phyloP scores from a whole-genome alignment of 352 stramenopile species.

The Phytophthora palmivora region DNA sequence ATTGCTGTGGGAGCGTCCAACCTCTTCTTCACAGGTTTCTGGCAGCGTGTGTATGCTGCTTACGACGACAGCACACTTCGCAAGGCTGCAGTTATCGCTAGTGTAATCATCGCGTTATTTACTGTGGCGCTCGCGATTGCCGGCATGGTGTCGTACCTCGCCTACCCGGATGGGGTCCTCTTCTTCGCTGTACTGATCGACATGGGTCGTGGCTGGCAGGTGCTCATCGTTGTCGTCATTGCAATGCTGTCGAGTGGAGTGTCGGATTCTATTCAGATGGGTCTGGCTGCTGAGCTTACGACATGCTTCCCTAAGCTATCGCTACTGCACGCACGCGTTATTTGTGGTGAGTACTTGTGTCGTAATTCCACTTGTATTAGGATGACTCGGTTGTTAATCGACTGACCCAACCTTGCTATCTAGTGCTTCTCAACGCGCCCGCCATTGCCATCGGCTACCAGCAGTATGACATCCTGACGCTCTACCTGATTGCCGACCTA shows the following conservation, averaged over 20 bases:
- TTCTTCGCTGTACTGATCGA: constrained; percentile 82
- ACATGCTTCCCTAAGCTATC: constrained; percentile 74
- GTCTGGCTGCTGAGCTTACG: constrained; percentile 73
- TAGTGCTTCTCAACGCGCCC: constrained; percentile 74
- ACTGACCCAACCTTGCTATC: neutral
- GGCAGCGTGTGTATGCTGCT: constrained; percentile 75
- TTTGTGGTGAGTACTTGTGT: constrained; percentile 47
- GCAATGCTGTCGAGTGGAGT: constrained; percentile 70
- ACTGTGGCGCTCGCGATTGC: constrained; percentile 70
- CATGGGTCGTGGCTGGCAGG: constrained; percentile 72
- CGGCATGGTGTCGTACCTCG: constrained; percentile 76
- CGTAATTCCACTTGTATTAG: constrained; percentile 29
- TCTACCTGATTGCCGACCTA: constrained; percentile 82
- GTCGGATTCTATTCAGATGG: constrained; percentile 79
- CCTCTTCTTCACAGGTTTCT: constrained; percentile 85
- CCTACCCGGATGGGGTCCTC: constrained; percentile 60
- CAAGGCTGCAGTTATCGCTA: constrained; percentile 51
- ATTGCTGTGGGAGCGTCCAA: constrained; percentile 73
- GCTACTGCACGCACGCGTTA: constrained; percentile 57
- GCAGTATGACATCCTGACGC: constrained; percentile 70
- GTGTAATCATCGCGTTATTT: constrained; percentile 68
- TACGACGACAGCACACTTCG: constrained; percentile 64
- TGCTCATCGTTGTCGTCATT: constrained; percentile 75
- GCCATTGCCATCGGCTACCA: constrained; percentile 74
- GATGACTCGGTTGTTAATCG: neutral